Conservation (phyloP, 495 filamentous ascomycete species). For the Hamigera avellanea region DNA sequence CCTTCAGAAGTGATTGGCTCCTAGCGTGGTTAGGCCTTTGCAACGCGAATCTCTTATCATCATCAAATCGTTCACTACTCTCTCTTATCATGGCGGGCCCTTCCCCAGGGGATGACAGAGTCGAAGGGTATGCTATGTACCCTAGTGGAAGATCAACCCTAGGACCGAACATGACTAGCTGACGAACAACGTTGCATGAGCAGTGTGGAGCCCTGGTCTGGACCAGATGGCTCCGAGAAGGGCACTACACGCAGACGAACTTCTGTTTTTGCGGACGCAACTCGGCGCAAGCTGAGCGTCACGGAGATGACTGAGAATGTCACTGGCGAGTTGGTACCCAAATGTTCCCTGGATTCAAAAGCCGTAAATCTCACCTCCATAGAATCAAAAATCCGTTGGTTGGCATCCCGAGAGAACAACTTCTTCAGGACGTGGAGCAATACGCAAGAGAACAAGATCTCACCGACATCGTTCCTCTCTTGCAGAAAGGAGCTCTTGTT, state of each 20-base stretch:
- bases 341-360: too few species aligned
- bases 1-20: too few species aligned
- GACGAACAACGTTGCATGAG: too few species aligned
- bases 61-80: too few species aligned
- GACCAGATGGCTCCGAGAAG: not conserved
- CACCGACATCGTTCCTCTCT: conserved; percentile 31
- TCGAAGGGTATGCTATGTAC: too few species aligned
- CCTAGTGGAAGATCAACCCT: too few species aligned
- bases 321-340: conserved; percentile 6
- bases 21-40: too few species aligned
- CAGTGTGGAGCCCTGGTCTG: not conserved
- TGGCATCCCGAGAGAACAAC: conserved; percentile 35
- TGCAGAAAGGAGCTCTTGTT: conserved; percentile 52
- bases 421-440: conserved; percentile 43
- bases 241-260: not conserved
- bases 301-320: conserved; percentile 4
- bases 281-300: conserved; percentile 1
- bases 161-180: too few species aligned
- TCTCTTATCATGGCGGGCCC: too few species aligned
- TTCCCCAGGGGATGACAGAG: too few species aligned
- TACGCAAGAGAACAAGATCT: conserved; percentile 39
- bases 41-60: too few species aligned
- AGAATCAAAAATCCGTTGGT: conserved; percentile 54
- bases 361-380: too few species aligned
- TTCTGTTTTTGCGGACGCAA: conserved; percentile 1